Base-by-base conservation (phyloP, 2,329 filamentous ascomycete species). In the Colletotrichum lentis region DNA sequence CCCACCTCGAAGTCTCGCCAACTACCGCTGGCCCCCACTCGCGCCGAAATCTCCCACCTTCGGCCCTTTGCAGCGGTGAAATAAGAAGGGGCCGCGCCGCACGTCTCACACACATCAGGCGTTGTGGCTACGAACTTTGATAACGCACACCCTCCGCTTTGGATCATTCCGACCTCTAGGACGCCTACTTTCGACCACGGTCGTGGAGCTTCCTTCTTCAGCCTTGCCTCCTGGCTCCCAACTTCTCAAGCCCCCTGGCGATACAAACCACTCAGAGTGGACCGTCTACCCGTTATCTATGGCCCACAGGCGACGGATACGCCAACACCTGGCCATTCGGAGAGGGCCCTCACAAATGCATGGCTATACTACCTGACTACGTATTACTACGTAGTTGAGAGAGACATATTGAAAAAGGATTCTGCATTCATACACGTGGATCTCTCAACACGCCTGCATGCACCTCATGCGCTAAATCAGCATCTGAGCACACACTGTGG, bases 41-140 rank as follows among this genome's bases (percentile, higher is more conserved):
- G 47, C 58, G 44, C 44, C 44, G 55, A 68, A 60, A 60, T 60
- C 55, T 68, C 55, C 65, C 65, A 65, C 62, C 65, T 59, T 68
- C 65, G 65, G 65, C 61, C 62, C 65, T 65, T 68, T 65, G 65
- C 61, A 68, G 65, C 55, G 49, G 65, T 60, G 43, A 54, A 61
- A 47, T 50, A 11, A 24, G 16, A 59, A 50, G 59, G 64, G 61
- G 37, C 35, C 20, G 22, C 44, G 57, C 57, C 22, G 35, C 43
- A 43, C 35, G 41, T 65, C 49, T 68, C 55, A 52, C 35, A 55
- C 41, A 55, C 59, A 27, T 20, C 54, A 55, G 55, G 55, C 37
- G 8, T 55, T 49, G 47, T 55, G 47, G 7, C 60, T 24, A 37
- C 27, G 50, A 65, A 65, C 65, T 50, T 61, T 68, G 62, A 68